A percentile compares a stretch with the other conserved stretches of the same genome.
Evolutionary conservation across 2,329 filamentous ascomycete species (phyloP).

Genomic region (Diaporthe australafricana): DNA sequence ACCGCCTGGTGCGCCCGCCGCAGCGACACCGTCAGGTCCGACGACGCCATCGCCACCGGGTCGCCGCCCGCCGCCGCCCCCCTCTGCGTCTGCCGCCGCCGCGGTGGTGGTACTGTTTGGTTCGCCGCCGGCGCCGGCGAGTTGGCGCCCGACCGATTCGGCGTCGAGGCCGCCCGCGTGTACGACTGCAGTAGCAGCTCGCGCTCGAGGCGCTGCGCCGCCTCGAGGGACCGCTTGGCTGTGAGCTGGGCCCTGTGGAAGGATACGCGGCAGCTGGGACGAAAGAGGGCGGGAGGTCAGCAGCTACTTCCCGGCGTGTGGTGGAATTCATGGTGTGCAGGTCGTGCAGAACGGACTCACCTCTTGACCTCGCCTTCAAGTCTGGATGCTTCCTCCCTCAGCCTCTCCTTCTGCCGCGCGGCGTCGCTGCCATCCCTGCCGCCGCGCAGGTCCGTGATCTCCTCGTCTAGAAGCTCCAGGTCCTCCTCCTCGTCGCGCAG

Average conservation of each 20-base stretch:
- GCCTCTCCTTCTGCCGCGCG: slow-evolving; percentile 72
- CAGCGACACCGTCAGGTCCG: slow-evolving; percentile 86
- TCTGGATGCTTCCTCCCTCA: slow-evolving; percentile 75
- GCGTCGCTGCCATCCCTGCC: slow-evolving; percentile 63
- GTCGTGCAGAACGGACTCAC: slow-evolving; percentile 66
- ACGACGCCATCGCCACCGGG: slow-evolving; percentile 80
- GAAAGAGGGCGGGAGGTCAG: slow-evolving; percentile 16
- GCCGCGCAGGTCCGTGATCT: slow-evolving; percentile 76
- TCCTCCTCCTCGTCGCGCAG: slow-evolving; percentile 86
- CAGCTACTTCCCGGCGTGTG: neutral
- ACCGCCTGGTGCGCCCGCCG: slow-evolving; percentile 89
- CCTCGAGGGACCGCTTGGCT: slow-evolving; percentile 80
- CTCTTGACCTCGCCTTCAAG: slow-evolving; percentile 77
- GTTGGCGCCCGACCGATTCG: slow-evolving; percentile 48
- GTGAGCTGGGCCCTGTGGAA: slow-evolving; percentile 87
- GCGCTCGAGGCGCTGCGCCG: slow-evolving; percentile 80
- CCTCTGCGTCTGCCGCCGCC: slow-evolving; percentile 37
- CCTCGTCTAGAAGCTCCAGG: slow-evolving; percentile 82
- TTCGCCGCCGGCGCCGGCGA: slow-evolving; percentile 44
- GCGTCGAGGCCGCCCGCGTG: slow-evolving; percentile 41
- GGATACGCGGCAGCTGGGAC: slow-evolving; percentile 64
- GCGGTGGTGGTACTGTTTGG: slow-evolving; percentile 28
- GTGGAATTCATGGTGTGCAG: too few relatives aligned
- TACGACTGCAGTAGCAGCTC: slow-evolving; percentile 79
- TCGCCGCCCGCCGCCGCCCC: slow-evolving; percentile 60